These are phyloP conservation scores for Penicillium canariense DNA, from an alignment of 495 filamentous ascomycete species.

Conservation along the genomic window DNA sequence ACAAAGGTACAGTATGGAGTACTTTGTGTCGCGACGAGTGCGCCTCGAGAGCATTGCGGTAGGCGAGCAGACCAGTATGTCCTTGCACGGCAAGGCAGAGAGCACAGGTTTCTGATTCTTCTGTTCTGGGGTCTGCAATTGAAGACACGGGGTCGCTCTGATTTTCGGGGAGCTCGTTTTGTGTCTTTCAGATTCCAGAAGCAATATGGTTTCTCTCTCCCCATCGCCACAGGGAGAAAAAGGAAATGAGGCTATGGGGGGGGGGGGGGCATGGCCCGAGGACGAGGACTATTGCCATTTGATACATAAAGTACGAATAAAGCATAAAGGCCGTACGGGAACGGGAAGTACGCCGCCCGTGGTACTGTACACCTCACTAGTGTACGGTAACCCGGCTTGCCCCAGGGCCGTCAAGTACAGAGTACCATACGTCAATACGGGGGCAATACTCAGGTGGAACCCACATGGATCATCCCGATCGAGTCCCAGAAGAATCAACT, in stretches of 20 bases:
- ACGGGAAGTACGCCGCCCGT: neutral
- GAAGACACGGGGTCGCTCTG: neutral
- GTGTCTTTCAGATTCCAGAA: neutral
- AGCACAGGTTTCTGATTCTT: too few relatives aligned
- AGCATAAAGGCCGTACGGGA: neutral
- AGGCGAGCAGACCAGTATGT: too few relatives aligned
- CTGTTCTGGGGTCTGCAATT: too few relatives aligned
- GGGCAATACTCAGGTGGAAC: constrained; percentile 14
- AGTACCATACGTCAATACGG: constrained; percentile 5
- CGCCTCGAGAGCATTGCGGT: too few relatives aligned
- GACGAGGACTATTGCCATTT: neutral
- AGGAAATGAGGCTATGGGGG: neutral
- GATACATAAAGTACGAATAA: too few relatives aligned
- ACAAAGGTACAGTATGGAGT: neutral
- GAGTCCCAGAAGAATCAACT: constrained; percentile 29
- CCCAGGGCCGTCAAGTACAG: too few relatives aligned
- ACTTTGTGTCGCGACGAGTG: too few relatives aligned
- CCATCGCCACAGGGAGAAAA: neutral
- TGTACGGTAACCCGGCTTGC: neutral
- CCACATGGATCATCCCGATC: constrained; percentile 32
- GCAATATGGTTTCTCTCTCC: neutral
- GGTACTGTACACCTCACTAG: neutral
- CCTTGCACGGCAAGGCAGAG: too few relatives aligned
- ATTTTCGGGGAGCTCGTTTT: neutral
- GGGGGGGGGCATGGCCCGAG: neutral